Base-by-base conservation (phyloP, 305 asterid species). In the Fraxinus latifolia region DNA sequence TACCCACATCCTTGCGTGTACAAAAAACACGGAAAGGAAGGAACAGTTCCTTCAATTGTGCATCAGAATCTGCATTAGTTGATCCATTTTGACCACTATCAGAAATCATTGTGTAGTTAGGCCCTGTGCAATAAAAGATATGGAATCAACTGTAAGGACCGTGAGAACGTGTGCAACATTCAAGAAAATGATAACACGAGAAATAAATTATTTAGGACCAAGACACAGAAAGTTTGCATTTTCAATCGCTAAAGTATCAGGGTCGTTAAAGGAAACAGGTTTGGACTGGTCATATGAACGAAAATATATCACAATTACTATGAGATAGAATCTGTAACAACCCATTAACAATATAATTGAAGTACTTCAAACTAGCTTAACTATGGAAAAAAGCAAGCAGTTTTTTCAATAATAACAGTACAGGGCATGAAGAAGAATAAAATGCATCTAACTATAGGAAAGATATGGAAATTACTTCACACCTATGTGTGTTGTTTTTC, bases 1-100 rank as follows among this genome's bases (percentile, higher is more conserved):
- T 70, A 84, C 91, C 19, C 73, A 91, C 97, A 78, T 93, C 93
- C 86, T 91, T 91, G 83, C 96, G 96, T 15, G 92, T 79, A 62
- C 97, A 93, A 68, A 89, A 88, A 80, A 91, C 94, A 23, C 93
- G 93, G 81, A 89, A 87, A 82, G 97, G 94, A 83, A 90, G 94
- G 88, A 91, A 91, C 75, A 93, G 21, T 42, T 91, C 97, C 89
- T 80, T 91, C 32, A 90, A 34, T 70, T 83, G 88, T 3, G 86
- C 80, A 81, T 90, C 96, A 15, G 86, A 87, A 27, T 84, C 81
- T 29, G 36, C 71, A 68, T 33, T 1, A 32, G 25, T 78, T 33
- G 70, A 34, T 80, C 81, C 90, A 65, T 31, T 68, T 31, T 85
- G 91, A 23, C 83, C 88, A 6, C 81, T 77, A 32, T 84, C 89